These are phyloP conservation scores for Dictyostelium capitatum DNA, from an alignment of 78 protist genomes.

Conservation along the genomic window DNA sequence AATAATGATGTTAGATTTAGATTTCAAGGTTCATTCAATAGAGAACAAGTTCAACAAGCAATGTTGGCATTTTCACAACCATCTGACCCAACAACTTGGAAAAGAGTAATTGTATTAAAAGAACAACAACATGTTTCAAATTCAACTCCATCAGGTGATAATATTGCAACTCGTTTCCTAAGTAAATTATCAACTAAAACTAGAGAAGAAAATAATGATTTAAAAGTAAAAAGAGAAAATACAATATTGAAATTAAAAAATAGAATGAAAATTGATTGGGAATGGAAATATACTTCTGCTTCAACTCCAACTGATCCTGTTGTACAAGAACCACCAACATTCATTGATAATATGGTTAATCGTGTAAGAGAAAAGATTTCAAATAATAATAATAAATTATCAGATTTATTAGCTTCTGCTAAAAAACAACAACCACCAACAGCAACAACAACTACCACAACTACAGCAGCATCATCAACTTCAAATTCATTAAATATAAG, in stretches of 20 bases:
- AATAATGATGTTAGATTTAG: slow-evolving; percentile 48
- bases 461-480: not conserved
- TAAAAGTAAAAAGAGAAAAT: slow-evolving; percentile 55
- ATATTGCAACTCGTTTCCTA: slow-evolving; percentile 50
- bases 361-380: slow-evolving; percentile 32
- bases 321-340: slow-evolving; percentile 1
- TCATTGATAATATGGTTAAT: slow-evolving; percentile 9
- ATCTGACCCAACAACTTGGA: slow-evolving; percentile 65
- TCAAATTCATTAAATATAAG: not conserved
- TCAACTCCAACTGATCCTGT: not conserved
- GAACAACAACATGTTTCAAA: slow-evolving; percentile 60
- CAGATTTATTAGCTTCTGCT: slow-evolving; percentile 12
- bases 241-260: slow-evolving; percentile 54
- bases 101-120: not conserved
- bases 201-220: slow-evolving; percentile 30
- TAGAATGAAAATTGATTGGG: slow-evolving; percentile 57
- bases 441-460: not conserved
- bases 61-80: slow-evolving; percentile 23
- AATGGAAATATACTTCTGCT: slow-evolving; percentile 36
- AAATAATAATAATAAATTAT: not conserved
- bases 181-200: slow-evolving; percentile 36
- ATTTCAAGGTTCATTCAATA: slow-evolving; percentile 36
- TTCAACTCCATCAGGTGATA: slow-evolving; percentile 25
- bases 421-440: not conserved
- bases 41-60: slow-evolving; percentile 51